Conservation (phyloP, 768 basidiomycete genomes). For the Rhizopogon rudus region DNA sequence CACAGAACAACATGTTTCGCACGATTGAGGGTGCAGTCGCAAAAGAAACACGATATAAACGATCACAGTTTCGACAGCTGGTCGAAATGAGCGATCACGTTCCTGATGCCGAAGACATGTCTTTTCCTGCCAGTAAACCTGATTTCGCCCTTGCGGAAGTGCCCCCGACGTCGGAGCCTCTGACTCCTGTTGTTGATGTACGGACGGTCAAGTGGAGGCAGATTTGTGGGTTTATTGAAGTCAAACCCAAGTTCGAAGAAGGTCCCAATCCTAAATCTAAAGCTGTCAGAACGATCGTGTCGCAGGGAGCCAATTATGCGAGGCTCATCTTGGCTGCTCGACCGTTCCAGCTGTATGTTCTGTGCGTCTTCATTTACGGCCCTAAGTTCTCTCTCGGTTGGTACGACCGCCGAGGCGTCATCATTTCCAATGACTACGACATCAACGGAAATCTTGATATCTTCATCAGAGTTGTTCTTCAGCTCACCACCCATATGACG, state of each 20-base stretch:
- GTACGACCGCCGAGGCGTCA: conserved; percentile 26
- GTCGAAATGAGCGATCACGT: neutral
- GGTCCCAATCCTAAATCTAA: neutral
- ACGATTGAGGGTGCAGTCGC: neutral
- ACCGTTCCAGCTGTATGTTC: conserved; percentile 26
- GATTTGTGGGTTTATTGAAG: neutral
- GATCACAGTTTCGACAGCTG: neutral
- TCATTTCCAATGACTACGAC: conserved; percentile 18
- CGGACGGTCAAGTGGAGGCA: neutral
- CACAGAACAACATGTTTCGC: neutral
- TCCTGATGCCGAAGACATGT: neutral
- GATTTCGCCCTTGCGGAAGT: neutral
- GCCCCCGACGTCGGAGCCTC: neutral
- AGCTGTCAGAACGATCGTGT: conserved; percentile 2
- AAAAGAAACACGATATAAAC: neutral
- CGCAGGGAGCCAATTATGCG: conserved; percentile 22
- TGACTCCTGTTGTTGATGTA: neutral
- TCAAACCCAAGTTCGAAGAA: neutral
- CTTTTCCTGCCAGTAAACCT: neutral
- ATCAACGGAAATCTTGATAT: conserved; percentile 15
- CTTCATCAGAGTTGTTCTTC: conserved; percentile 20
- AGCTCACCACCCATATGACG: neutral
- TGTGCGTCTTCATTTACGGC: conserved; percentile 25
- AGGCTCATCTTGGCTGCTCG: conserved; percentile 22
- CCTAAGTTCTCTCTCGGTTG: conserved; percentile 24